Evolutionary conservation across 305 asterid genomes (phyloP).

Genomic region (Fraxinus xanthoxyloides): DNA sequence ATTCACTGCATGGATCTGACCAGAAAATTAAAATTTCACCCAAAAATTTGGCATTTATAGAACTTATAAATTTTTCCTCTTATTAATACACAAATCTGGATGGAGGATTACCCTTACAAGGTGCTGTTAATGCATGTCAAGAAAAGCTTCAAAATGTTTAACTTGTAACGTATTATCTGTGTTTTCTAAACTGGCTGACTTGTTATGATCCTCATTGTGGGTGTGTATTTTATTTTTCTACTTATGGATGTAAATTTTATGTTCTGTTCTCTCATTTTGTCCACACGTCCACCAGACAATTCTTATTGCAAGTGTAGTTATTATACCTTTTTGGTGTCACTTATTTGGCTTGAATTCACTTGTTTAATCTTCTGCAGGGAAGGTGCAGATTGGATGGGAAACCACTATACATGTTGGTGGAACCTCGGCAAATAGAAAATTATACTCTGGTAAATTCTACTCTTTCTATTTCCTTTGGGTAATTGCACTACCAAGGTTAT

Average conservation of each 20-base stretch:
- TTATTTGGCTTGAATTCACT: background rate
- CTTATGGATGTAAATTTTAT: background rate
- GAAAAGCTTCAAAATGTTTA: background rate
- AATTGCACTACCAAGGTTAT: background rate
- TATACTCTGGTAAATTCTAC: conserved; percentile 16
- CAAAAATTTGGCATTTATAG: background rate
- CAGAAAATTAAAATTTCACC: background rate
- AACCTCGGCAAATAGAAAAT: conserved; percentile 49
- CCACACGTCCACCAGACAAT: background rate
- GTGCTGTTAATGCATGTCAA: background rate
- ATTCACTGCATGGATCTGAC: background rate
- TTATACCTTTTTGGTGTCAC: background rate
- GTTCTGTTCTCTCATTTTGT: background rate
- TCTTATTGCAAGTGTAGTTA: background rate
- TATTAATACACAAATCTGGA: background rate
- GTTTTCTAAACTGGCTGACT: background rate
- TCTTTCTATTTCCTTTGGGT: background rate
- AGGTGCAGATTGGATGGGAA: conserved; percentile 48
- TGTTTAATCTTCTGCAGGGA: conserved; percentile 36
- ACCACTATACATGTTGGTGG: conserved; percentile 67
- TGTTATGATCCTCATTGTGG: background rate
- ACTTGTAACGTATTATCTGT: background rate
- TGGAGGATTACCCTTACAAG: background rate
- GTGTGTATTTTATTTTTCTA: background rate
- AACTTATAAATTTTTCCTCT: background rate